Evolutionary conservation across 345 rosid genomes (phyloP).

Genomic region (Brassica nigra): DNA sequence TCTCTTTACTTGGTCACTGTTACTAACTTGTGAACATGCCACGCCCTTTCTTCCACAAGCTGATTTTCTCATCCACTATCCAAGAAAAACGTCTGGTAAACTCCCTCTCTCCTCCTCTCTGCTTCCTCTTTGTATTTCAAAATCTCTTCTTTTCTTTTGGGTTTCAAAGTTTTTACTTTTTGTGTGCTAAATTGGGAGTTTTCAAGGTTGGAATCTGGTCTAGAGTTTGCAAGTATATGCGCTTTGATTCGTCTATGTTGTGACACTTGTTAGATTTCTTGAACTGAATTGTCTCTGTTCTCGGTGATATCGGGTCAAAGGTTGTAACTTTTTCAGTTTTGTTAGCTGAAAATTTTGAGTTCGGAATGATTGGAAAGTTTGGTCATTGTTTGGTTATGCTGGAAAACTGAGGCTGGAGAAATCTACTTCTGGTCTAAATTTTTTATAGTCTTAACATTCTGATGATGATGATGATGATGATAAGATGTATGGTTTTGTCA

Average conservation of each 20-base stretch:
- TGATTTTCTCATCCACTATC: slow-evolving; percentile 63
- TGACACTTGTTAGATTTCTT: slow-evolving; percentile 10
- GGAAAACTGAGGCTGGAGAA: not conserved
- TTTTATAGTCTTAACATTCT: not conserved
- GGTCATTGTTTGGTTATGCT: slow-evolving; percentile 19
- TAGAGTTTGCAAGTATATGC: not conserved
- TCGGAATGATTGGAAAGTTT: slow-evolving; percentile 7
- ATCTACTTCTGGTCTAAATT: slow-evolving; percentile 7
- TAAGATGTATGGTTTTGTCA: slow-evolving; percentile 3
- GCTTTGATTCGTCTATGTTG: not conserved
- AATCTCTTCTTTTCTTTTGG: not conserved
- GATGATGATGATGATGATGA: too few relatives aligned
- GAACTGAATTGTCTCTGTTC: not conserved
- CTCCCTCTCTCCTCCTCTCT: not conserved
- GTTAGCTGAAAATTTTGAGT: not conserved
- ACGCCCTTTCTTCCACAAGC: slow-evolving; percentile 78
- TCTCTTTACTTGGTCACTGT: slow-evolving; percentile 29
- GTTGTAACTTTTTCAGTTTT: not conserved
- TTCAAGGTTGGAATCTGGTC: not conserved
- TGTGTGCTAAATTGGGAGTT: slow-evolving; percentile 25
- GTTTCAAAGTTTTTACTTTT: not conserved
- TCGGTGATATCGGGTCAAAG: slow-evolving; percentile 17
- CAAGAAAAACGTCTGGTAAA: slow-evolving; percentile 70
- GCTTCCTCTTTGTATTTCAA: not conserved
- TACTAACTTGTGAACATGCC: slow-evolving; percentile 51